Conservation (phyloP, 2,329 filamentous ascomycete species). For the Zymoseptoria crescenta region DNA sequence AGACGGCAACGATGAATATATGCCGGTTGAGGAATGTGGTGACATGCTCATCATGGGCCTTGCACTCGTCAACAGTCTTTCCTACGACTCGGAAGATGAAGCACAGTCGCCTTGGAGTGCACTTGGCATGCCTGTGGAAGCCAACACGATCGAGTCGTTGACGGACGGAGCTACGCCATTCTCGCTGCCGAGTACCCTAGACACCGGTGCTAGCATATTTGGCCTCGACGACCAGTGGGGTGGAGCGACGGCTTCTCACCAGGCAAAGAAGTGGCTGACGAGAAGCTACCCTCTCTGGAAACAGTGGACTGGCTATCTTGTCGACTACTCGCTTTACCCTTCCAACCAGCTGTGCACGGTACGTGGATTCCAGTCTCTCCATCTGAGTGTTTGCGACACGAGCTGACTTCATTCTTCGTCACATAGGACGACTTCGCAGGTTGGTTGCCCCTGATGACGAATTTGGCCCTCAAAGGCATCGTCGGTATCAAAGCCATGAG, state of each 20-base stretch:
- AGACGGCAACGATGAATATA: slow-evolving; percentile 62
- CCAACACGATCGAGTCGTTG: slow-evolving; percentile 9
- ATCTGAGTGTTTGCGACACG: not conserved
- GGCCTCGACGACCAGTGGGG: slow-evolving; percentile 58
- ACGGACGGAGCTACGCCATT: slow-evolving; percentile 42
- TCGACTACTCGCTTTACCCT: slow-evolving; percentile 67
- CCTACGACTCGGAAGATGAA: slow-evolving; percentile 50
- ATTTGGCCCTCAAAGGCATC: slow-evolving; percentile 76
- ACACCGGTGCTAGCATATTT: slow-evolving; percentile 43
- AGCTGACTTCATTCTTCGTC: not conserved
- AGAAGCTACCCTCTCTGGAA: slow-evolving; percentile 65
- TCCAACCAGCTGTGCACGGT: slow-evolving; percentile 66
- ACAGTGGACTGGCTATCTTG: slow-evolving; percentile 71
- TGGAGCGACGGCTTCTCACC: slow-evolving; percentile 44
- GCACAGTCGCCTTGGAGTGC: slow-evolving; percentile 53
- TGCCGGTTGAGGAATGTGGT: slow-evolving; percentile 71
- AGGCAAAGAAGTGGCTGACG: slow-evolving; percentile 57
- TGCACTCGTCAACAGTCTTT: slow-evolving; percentile 66
- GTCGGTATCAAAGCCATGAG: slow-evolving; percentile 74
- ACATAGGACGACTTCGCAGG: slow-evolving; percentile 67
- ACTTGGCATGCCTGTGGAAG: slow-evolving; percentile 26
- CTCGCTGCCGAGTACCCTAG: slow-evolving; percentile 34
- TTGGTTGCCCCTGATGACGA: slow-evolving; percentile 68
- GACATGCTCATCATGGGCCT: slow-evolving; percentile 62
- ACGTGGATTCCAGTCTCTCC: not conserved